Evolutionary conservation across 78 protist species (phyloP), one percentile per base, ranked within the genome.

Genomic region (Anaeramoeba flamelloides): DNA sequence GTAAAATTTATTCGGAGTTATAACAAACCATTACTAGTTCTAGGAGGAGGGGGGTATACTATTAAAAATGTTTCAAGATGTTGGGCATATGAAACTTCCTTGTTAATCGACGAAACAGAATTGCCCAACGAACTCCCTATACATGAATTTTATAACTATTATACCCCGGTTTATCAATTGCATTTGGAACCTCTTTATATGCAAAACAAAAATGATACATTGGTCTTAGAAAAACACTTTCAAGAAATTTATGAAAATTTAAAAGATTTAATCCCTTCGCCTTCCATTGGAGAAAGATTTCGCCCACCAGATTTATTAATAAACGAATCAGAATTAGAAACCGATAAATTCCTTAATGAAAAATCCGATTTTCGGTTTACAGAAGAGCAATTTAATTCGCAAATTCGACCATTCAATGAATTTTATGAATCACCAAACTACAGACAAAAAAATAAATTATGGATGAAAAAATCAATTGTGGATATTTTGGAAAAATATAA

Each of bases 11-110:
- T 97, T 39, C 81, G 87, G 83, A 12, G 41, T 2, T 92, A 92
- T 81, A 65, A 77, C 40, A 40, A 91, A 36, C 99, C 99, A 8
- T 30, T 81, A 32, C 80, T 97, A 76, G 84, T 97, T 32, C 87
- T 97, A 36, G 99, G 99, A 34, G 99, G 99, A 17, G 99, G 99
- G 40, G 99, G 99, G 12, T 98, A 98, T 86, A 94, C 98, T 0
- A 88, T 95, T 40, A 86, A 95, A 31, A 95, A 96, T 40, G 98
- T 94, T 1, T 97, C 98, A 1, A 87, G 99, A 8, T 96, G 99
- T 84, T 98, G 99, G 99, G 77, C 97, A 1, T 84, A 89, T 81
- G 98, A 94, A 82, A 92, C 98, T 3, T 85, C 92, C 17, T 76
- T 91, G 38, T 40, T 82, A 2, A 82, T 30, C 26, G n/a, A n/a